phyloP scores from a whole-genome alignment of 176 grass and related monocot genomes.

The Chrysopogon serrulatus region DNA sequence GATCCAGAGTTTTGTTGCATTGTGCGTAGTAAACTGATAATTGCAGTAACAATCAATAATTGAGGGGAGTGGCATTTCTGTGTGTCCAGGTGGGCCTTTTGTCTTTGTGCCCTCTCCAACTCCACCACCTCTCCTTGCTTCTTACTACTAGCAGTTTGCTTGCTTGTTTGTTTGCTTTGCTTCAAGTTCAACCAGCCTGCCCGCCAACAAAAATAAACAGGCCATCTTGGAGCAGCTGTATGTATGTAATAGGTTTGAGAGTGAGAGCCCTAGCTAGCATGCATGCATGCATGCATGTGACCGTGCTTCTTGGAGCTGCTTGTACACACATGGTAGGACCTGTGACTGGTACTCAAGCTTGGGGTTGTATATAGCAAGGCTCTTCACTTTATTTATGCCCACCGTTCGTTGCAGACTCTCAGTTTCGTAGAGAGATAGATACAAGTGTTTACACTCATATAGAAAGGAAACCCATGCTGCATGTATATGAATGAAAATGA shows the following conservation, averaged over 20 bases:
- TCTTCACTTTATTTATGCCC: constrained; percentile 5
- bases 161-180: too few relatives aligned
- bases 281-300: constrained; percentile 30
- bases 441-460: background rate
- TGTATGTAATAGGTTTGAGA: constrained; percentile 5
- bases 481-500: too few relatives aligned
- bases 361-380: too few relatives aligned
- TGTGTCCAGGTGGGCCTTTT: background rate
- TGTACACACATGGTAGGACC: too few relatives aligned
- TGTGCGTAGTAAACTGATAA: background rate
- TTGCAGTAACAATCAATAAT: background rate
- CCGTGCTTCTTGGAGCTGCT: background rate
- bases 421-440: background rate
- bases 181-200: background rate
- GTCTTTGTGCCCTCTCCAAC: background rate
- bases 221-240: background rate
- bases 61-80: background rate
- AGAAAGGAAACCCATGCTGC: too few relatives aligned
- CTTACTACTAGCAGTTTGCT: too few relatives aligned
- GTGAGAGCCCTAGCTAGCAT: background rate
- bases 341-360: too few relatives aligned
- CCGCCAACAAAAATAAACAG: background rate
- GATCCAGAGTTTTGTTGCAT: background rate
- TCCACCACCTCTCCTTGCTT: background rate
- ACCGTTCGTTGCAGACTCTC: background rate